These are phyloP conservation scores for Penicillium pulvis DNA, from an alignment of 495 filamentous ascomycete species.

Conservation along the genomic window DNA sequence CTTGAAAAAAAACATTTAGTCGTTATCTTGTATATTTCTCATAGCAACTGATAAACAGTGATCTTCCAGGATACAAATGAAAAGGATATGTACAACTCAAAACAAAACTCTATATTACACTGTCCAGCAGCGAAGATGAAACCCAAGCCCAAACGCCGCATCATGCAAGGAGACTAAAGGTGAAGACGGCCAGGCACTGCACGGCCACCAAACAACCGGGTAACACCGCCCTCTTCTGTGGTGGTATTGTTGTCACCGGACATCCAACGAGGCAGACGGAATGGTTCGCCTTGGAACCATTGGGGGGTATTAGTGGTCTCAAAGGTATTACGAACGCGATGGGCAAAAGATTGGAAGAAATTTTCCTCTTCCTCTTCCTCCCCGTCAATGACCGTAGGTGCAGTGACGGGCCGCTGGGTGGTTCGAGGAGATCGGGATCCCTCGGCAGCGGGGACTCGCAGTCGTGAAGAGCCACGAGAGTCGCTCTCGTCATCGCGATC, in stretches of 20 bases:
- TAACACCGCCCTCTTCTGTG: slow-evolving; percentile 42
- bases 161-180: slow-evolving; percentile 16
- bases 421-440: slow-evolving; percentile 34
- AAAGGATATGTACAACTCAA: slow-evolving; percentile 1
- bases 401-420: slow-evolving; percentile 27
- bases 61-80: background rate
- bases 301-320: slow-evolving; percentile 80
- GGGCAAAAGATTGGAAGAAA: slow-evolving; percentile 80
- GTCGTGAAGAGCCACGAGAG: slow-evolving; percentile 31
- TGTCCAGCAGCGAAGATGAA: slow-evolving; percentile 1
- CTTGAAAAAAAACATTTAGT: background rate
- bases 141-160: slow-evolving; percentile 20
- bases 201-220: slow-evolving; percentile 58
- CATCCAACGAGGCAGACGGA: slow-evolving; percentile 87
- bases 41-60: background rate
- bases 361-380: slow-evolving; percentile 72
- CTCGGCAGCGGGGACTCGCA: slow-evolving; percentile 34
- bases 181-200: slow-evolving; percentile 49
- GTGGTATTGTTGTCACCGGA: slow-evolving; percentile 36
- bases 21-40: background rate
- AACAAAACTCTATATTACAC: slow-evolving; percentile 5
- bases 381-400: slow-evolving; percentile 43
- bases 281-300: slow-evolving; percentile 71
- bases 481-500: slow-evolving; percentile 27
- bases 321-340: slow-evolving; percentile 87